These are phyloP conservation scores for Curvularia eragrostidis DNA, from an alignment of 2,329 filamentous ascomycete species.

Conservation along the genomic window DNA sequence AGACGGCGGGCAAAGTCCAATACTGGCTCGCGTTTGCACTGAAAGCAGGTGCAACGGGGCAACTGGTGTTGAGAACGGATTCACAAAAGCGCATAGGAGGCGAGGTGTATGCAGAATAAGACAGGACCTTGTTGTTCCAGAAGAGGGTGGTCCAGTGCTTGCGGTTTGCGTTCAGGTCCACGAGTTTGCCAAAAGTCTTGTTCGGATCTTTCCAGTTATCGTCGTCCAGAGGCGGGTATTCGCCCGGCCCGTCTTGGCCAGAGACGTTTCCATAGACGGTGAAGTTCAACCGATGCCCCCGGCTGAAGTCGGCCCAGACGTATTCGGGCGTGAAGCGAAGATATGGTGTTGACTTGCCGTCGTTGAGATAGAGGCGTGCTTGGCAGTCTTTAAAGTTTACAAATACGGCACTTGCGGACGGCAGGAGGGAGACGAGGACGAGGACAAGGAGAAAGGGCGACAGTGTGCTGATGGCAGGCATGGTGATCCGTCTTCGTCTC, in stretches of 20 bases:
- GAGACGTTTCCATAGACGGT: constrained; percentile 92
- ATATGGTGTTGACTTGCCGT: constrained; percentile 62
- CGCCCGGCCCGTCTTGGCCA: constrained; percentile 66
- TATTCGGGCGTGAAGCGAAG: constrained; percentile 82
- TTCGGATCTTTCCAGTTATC: constrained; percentile 66
- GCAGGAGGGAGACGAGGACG: constrained; percentile 33
- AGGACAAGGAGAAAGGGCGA: constrained; percentile 36
- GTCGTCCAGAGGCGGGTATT: constrained; percentile 66
- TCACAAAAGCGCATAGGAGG: constrained; percentile 68
- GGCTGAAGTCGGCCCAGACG: constrained; percentile 74
- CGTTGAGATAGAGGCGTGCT: constrained; percentile 59
- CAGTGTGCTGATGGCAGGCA: constrained; percentile 14
- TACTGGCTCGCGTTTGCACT: constrained; percentile 61
- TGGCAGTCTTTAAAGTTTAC: constrained; percentile 88
- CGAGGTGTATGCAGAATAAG: constrained; percentile 71
- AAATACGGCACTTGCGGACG: constrained; percentile 58
- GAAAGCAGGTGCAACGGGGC: constrained; percentile 80
- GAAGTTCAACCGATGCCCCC: constrained; percentile 72
- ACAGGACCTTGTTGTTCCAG: constrained; percentile 74
- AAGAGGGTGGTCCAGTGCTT: constrained; percentile 76
- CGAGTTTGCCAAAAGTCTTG: constrained; percentile 77
- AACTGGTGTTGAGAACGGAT: constrained; percentile 58
- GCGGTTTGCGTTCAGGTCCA: constrained; percentile 63
- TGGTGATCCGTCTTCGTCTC: constrained; percentile 32
- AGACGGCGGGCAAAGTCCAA: constrained; percentile 71